Conservation (phyloP, 768 basidiomycete genomes). For the Psilocybe azurescens region DNA sequence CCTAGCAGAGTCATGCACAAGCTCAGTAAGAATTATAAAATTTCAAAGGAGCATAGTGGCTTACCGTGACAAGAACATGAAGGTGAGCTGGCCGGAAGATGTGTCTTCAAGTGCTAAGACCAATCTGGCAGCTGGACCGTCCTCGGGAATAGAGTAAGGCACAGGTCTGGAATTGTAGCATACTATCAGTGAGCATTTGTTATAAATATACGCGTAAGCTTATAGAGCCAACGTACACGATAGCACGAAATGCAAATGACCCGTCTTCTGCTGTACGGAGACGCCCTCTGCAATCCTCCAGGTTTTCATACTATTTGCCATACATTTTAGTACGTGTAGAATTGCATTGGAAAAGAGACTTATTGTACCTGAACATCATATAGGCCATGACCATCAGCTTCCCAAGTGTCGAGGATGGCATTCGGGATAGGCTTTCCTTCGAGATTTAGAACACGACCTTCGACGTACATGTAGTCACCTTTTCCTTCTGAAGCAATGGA, state of each 20-base stretch:
- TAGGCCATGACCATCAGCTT: slow-evolving; percentile 68
- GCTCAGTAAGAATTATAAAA: not conserved
- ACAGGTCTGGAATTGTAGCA: slow-evolving; percentile 40
- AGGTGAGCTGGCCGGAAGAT: slow-evolving; percentile 81
- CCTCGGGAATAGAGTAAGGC: slow-evolving; percentile 78
- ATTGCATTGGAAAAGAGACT: not conserved
- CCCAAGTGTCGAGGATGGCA: slow-evolving; percentile 82
- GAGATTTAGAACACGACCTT: slow-evolving; percentile 70
- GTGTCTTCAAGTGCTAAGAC: slow-evolving; percentile 64
- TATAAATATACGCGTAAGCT: too few relatives aligned
- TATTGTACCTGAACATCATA: slow-evolving; percentile 41
- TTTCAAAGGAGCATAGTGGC: not conserved
- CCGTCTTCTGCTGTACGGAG: slow-evolving; percentile 65
- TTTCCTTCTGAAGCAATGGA: slow-evolving; percentile 89
- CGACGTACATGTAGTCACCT: slow-evolving; percentile 83
- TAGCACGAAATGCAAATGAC: slow-evolving; percentile 69
- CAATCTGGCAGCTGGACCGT: slow-evolving; percentile 76
- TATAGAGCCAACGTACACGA: slow-evolving; percentile 48
- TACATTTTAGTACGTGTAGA: not conserved
- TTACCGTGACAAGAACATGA: slow-evolving; percentile 71
- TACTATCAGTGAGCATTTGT: too few relatives aligned
- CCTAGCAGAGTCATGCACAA: slow-evolving; percentile 41
- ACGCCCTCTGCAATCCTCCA: slow-evolving; percentile 72
- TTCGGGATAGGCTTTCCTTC: slow-evolving; percentile 67
- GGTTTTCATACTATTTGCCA: slow-evolving; percentile 44